phyloP scores from a whole-genome alignment of 345 rosid genomes.

The Dimocarpus longan region DNA sequence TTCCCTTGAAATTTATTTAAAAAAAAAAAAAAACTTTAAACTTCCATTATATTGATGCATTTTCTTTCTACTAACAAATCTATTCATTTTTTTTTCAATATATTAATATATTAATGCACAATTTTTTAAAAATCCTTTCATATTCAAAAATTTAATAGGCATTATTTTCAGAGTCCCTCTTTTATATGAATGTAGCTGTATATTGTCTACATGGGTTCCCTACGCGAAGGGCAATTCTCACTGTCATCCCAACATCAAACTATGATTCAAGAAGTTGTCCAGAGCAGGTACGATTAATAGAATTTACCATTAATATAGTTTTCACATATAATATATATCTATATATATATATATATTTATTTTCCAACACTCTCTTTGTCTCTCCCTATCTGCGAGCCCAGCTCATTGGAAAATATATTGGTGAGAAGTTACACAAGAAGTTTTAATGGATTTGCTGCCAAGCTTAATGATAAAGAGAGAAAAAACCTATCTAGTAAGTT shows the following conservation, averaged over 20 bases:
- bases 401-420: constrained; percentile 17
- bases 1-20: too few species aligned
- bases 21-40: too few species aligned
- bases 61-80: too few species aligned
- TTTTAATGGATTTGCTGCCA: constrained; percentile 57
- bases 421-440: constrained; percentile 46
- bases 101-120: too few species aligned
- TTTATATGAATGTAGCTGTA: constrained; percentile 19
- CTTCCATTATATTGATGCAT: too few species aligned
- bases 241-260: constrained; percentile 30
- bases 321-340: background rate
- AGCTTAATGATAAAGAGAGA: constrained; percentile 39
- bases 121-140: too few species aligned
- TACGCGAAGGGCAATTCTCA: constrained; percentile 24
- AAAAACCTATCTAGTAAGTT: constrained; percentile 36
- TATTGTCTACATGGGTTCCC: constrained; percentile 52
- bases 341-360: too few species aligned
- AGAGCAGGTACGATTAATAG: constrained; percentile 17
- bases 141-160: too few species aligned
- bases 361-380: too few species aligned
- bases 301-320: too few species aligned
- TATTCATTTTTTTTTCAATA: too few species aligned
- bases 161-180: too few species aligned
- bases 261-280: constrained; percentile 25
- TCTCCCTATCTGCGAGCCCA: background rate